Percentiles rank a stretch among this genome's conserved stretches.
phyloP scores from a whole-genome alignment of 257 asterid species.

The Catharanthus roseus region DNA sequence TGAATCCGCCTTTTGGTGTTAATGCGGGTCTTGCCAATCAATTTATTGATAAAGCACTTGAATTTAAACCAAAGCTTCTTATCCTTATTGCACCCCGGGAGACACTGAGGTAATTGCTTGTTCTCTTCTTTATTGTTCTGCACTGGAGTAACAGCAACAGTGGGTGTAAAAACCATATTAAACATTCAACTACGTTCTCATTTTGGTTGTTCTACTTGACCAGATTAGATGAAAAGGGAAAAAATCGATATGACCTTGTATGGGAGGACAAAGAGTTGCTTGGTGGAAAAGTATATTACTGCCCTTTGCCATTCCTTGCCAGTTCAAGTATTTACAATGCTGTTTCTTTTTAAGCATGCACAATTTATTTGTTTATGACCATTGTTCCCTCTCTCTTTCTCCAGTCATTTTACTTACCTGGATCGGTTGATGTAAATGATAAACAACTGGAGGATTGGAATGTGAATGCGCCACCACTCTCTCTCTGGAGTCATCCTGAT shows the following conservation, averaged over 20 bases:
- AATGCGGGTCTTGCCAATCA: constrained; percentile 65
- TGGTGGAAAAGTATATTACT: constrained; percentile 56
- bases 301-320: neutral
- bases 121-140: neutral
- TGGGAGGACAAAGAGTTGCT: constrained; percentile 76
- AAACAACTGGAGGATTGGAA: constrained; percentile 87
- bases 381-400: constrained; percentile 12
- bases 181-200: constrained; percentile 1
- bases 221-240: constrained; percentile 58
- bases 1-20: constrained; percentile 93
- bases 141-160: neutral
- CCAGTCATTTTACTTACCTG: constrained; percentile 91
- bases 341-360: neutral
- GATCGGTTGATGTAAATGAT: constrained; percentile 62
- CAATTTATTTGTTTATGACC: neutral
- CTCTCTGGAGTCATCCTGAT: constrained; percentile 77
- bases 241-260: constrained; percentile 51
- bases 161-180: neutral
- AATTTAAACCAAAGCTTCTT: constrained; percentile 83
- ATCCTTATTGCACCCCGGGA: constrained; percentile 78
- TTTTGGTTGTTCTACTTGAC: constrained; percentile 8
- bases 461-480: constrained; percentile 51
- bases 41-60: constrained; percentile 77
- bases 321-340: neutral
- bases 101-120: constrained; percentile 46